Percentiles rank a stretch among this genome's conserved stretches.
Evolutionary conservation across 208 protist genomes (phyloP).

Genomic region (Leishmania turanica): DNA sequence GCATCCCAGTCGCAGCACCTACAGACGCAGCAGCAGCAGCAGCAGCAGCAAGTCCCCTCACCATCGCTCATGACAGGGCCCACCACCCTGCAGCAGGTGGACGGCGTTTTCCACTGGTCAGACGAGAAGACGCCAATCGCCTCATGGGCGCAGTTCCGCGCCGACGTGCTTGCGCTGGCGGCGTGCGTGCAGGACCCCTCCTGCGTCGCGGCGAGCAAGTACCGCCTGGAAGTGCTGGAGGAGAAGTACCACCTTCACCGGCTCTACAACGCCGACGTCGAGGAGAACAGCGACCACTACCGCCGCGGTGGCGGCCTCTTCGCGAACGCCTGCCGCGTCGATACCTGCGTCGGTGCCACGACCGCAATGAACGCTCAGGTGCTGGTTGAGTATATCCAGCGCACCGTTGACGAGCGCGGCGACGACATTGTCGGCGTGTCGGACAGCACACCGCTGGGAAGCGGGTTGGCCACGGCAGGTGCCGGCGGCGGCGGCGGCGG

Average conservation of each 20-base stretch:
- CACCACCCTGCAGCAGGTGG: constrained; percentile 61
- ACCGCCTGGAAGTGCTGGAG: constrained; percentile 91
- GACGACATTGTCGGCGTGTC: constrained; percentile 74
- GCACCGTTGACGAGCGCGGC: constrained; percentile 74
- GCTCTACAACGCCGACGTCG: constrained; percentile 84
- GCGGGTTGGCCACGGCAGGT: constrained; percentile 6
- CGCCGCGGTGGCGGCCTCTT: constrained; percentile 83
- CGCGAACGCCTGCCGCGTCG: constrained; percentile 90
- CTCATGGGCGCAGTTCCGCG: constrained; percentile 77
- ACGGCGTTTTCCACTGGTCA: constrained; percentile 65
- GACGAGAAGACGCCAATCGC: constrained; percentile 51
- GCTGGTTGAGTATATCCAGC: constrained; percentile 93
- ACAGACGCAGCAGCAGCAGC: background rate
- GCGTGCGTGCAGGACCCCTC: constrained; percentile 51
- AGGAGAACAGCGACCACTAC: constrained; percentile 67
- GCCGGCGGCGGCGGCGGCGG: background rate
- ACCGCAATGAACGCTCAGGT: constrained; percentile 89
- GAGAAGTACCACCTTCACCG: constrained; percentile 94
- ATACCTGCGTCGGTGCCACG: constrained; percentile 91
- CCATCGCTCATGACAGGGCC: constrained; percentile 23
- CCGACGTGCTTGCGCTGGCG: constrained; percentile 55
- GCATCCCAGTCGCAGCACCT: background rate
- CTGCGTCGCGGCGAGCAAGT: constrained; percentile 55
- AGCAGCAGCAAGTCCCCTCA: background rate
- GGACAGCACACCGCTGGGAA: background rate